Evolutionary conservation across 352 stramenopile genomes (phyloP).

Genomic region (Phytopythium aichiense): DNA sequence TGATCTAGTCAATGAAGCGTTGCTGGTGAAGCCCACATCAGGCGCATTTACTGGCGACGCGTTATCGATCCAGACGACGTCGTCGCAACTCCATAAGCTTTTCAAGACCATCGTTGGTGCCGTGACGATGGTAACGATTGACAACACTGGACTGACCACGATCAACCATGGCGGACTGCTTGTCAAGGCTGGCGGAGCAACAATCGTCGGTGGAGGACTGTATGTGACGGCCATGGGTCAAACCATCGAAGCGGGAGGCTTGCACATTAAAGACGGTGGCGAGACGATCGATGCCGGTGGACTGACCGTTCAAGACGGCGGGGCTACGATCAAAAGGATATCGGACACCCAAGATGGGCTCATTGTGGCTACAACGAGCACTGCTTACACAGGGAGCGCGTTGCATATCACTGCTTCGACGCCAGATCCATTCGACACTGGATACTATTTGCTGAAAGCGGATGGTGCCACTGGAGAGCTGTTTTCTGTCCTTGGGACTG

Average conservation of each 20-base stretch:
- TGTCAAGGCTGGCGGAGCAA: conserved; percentile 37
- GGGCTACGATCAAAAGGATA: conserved; percentile 20
- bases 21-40: conserved; percentile 24
- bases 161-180: conserved; percentile 35
- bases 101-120: conserved; percentile 24
- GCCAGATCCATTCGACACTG: conserved; percentile 1
- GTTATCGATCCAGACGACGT: conserved; percentile 32
- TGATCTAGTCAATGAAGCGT: conserved; percentile 15
- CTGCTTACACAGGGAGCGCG: conserved; percentile 18
- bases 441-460: conserved; percentile 18
- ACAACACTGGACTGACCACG: conserved; percentile 38
- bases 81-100: conserved; percentile 36
- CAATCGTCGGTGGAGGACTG: conserved; percentile 35
- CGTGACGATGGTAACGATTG: conserved; percentile 38
- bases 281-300: conserved; percentile 31
- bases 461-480: conserved; percentile 4
- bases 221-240: conserved; percentile 23
- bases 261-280: conserved; percentile 29
- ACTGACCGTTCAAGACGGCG: conserved; percentile 31
- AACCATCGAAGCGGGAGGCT: conserved; percentile 36
- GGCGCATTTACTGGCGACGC: conserved; percentile 30
- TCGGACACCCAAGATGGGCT: conserved; percentile 12
- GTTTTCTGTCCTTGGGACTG: conserved; percentile 29
- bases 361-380: conserved; percentile 17
- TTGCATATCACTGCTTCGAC: conserved; percentile 21